Percentiles rank a stretch among this genome's conserved stretches.
Conservation (phyloP, 192 early-diverging fungal genomes). For the Rhizophagus clarus region DNA sequence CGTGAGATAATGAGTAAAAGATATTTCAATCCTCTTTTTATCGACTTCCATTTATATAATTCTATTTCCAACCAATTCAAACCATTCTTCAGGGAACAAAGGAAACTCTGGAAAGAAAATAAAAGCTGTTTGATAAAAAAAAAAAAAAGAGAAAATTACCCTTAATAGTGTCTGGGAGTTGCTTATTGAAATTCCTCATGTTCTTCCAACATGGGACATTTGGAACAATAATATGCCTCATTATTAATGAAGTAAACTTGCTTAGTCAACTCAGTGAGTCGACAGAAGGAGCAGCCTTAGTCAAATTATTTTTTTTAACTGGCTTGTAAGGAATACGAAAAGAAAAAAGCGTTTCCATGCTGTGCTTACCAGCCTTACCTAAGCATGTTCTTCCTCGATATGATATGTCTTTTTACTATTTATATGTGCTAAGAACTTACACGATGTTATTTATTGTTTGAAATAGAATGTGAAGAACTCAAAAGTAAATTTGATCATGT, state of each 20-base stretch:
- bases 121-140: too few relatives aligned
- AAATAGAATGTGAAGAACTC: too few relatives aligned
- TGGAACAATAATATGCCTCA: background rate
- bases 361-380: slow-evolving; percentile 13
- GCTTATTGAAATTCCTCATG: slow-evolving; percentile 1
- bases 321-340: slow-evolving; percentile 19
- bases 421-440: too few relatives aligned
- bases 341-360: background rate
- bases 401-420: too few relatives aligned
- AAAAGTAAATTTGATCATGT: too few relatives aligned
- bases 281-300: background rate
- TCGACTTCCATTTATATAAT: background rate
- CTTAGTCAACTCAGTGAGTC: slow-evolving; percentile 10
- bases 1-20: slow-evolving; percentile 2
- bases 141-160: background rate
- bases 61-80: too few relatives aligned
- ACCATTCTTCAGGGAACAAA: too few relatives aligned
- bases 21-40: slow-evolving; percentile 11
- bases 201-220: slow-evolving; percentile 7
- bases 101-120: too few relatives aligned
- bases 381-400: too few relatives aligned
- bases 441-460: too few relatives aligned
- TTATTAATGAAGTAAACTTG: slow-evolving; percentile 11
- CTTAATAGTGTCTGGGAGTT: slow-evolving; percentile 10
- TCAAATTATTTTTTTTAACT: slow-evolving; percentile 18